phyloP scores from a whole-genome alignment of 805 yeast species.

The Kuraishia piskuri region DNA sequence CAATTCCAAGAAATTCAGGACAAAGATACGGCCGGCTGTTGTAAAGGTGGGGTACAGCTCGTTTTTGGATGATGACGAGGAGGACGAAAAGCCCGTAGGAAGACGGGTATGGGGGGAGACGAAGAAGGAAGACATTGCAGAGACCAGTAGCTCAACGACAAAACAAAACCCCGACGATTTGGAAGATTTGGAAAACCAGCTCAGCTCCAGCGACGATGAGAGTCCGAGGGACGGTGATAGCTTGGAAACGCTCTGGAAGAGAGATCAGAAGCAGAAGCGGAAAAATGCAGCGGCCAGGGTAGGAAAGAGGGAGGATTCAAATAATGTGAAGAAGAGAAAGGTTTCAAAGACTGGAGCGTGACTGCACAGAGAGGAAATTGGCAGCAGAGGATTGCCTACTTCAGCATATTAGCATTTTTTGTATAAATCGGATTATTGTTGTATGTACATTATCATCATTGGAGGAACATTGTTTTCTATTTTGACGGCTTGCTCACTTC shows the following conservation, averaged over 20 bases:
- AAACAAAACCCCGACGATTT: background rate
- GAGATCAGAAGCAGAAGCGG: background rate
- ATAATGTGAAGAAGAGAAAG: slow-evolving; percentile 8
- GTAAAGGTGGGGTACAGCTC: slow-evolving; percentile 20
- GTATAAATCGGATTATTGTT: too few relatives aligned
- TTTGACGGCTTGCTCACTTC: too few relatives aligned
- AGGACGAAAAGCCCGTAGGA: slow-evolving; percentile 6
- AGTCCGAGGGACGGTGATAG: background rate
- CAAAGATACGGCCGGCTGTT: background rate
- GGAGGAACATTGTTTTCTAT: background rate
- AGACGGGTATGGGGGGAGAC: slow-evolving; percentile 8
- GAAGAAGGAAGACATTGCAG: slow-evolving; percentile 17
- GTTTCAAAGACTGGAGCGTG: slow-evolving; percentile 5
- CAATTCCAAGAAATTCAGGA: slow-evolving; percentile 17
- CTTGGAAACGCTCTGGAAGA: slow-evolving; percentile 7
- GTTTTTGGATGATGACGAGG: slow-evolving; percentile 5
- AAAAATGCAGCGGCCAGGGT: slow-evolving; percentile 6
- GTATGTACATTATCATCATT: background rate
- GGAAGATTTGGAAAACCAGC: background rate
- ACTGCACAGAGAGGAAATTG: slow-evolving; percentile 2
- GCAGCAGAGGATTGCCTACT: background rate
- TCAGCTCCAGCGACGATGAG: background rate
- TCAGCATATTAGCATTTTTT: background rate
- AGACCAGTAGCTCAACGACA: background rate
- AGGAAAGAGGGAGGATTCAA: slow-evolving; percentile 5